A percentile compares a stretch with the other conserved stretches of the same genome.
Conservation (phyloP, 257 asterid genomes). For the Handroanthus guayacan region DNA sequence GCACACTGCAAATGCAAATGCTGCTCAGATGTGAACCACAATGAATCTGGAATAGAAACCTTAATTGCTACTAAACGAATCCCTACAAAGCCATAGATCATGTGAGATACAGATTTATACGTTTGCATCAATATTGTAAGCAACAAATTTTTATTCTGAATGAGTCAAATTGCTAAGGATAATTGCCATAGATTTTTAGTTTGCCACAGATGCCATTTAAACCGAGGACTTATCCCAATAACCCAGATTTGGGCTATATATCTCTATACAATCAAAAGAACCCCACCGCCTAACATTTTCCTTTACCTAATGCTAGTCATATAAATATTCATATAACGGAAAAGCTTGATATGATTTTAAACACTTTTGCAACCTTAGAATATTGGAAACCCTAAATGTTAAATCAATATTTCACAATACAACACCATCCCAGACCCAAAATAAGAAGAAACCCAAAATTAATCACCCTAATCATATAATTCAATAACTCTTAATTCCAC, state of each 20-base stretch:
- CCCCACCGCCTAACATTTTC: neutral
- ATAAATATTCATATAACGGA: neutral
- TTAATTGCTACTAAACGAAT: neutral
- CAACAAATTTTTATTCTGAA: neutral
- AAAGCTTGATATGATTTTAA: neutral
- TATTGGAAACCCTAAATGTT: constrained; percentile 32
- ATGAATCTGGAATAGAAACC: constrained; percentile 24
- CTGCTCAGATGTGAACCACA: constrained; percentile 3
- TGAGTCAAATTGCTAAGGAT: neutral
- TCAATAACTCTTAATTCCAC: neutral
- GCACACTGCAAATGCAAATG: constrained; percentile 24
- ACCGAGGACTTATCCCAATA: neutral
- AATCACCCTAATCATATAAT: neutral
- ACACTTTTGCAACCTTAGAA: neutral
- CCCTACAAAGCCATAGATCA: constrained; percentile 2
- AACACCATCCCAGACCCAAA: neutral
- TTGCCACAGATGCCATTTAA: constrained; percentile 11
- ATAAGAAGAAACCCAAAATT: neutral
- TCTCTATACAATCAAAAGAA: neutral
- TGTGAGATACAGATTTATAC: constrained; percentile 1
- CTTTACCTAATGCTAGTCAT: neutral
- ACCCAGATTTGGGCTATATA: neutral
- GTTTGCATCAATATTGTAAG: neutral
- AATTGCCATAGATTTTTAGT: neutral
- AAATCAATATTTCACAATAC: neutral